These are phyloP conservation scores for Talaromyces wortmannii DNA, from an alignment of 495 filamentous ascomycete genomes.

Conservation along the genomic window DNA sequence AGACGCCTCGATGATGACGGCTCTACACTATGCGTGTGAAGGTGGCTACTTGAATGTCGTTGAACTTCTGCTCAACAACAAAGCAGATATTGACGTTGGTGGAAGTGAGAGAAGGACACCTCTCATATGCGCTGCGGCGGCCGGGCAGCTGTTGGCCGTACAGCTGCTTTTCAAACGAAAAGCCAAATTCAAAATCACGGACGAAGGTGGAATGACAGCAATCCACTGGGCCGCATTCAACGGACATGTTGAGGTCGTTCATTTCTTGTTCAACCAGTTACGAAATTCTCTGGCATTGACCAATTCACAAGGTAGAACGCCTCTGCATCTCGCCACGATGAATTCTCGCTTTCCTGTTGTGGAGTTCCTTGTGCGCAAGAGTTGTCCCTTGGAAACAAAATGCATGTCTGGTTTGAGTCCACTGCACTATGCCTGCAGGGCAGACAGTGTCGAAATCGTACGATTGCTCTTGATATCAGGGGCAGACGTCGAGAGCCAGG, in stretches of 20 bases:
- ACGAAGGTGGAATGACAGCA: conserved; percentile 35
- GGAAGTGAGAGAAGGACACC: conserved; percentile 30
- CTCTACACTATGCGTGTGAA: conserved; percentile 35
- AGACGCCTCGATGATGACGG: conserved; percentile 32
- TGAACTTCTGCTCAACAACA: conserved; percentile 24
- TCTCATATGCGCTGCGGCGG: conserved; percentile 34
- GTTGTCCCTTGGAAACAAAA: conserved; percentile 14
- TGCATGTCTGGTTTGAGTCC: conserved; percentile 25
- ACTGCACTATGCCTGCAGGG: conserved; percentile 39
- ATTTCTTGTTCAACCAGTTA: conserved; percentile 21
- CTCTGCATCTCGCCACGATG: conserved; percentile 36
- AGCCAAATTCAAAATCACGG: conserved; percentile 20
- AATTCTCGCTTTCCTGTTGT: conserved; percentile 31
- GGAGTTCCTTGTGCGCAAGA: conserved; percentile 27
- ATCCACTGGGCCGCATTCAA: conserved; percentile 40
- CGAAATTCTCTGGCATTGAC: conserved; percentile 16
- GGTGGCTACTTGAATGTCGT: conserved; percentile 23
- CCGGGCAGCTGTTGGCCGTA: conserved; percentile 19
- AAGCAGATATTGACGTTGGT: conserved; percentile 26
- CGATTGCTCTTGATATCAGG: conserved; percentile 30
- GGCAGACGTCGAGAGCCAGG: conserved; percentile 30
- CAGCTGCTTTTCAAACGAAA: conserved; percentile 28
- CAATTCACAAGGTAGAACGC: conserved; percentile 26
- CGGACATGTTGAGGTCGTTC: conserved; percentile 32
- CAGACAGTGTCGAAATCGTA: conserved; percentile 25